A percentile compares a stretch with the other conserved stretches of the same genome.
These are phyloP conservation scores for Yamadazyma triangularis DNA, from an alignment of 1,139 yeast species.

Conservation along the genomic window DNA sequence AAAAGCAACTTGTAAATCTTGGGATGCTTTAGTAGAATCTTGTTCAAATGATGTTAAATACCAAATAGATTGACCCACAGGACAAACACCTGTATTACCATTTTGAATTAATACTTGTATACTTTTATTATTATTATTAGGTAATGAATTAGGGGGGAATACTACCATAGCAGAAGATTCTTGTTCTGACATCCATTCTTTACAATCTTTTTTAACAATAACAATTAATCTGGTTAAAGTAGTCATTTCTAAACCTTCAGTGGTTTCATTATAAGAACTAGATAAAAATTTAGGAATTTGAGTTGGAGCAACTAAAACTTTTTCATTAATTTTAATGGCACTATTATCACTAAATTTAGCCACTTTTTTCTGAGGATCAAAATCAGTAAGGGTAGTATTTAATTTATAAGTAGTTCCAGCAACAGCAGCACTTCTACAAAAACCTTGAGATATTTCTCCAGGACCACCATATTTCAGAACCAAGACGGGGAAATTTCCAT, in stretches of 20 bases:
- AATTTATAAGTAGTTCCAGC: constrained; percentile 94
- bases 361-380: constrained; percentile 58
- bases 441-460: constrained; percentile 94
- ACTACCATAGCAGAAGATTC: constrained; percentile 86
- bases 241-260: constrained; percentile 34
- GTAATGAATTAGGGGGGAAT: constrained; percentile 84
- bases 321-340: constrained; percentile 68
- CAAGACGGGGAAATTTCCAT: constrained; percentile 91
- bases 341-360: constrained; percentile 80
- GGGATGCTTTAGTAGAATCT: constrained; percentile 61
- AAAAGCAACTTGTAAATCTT: constrained; percentile 77
- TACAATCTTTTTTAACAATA: constrained; percentile 80
- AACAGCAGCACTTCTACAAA: constrained; percentile 96
- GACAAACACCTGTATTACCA: constrained; percentile 86
- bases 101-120: constrained; percentile 88
- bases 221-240: constrained; percentile 74
- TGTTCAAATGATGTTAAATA: constrained; percentile 76
- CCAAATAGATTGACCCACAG: constrained; percentile 88
- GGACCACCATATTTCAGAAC: constrained; percentile 94
- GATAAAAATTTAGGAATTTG: constrained; percentile 54
- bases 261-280: constrained; percentile 27
- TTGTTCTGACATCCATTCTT: constrained; percentile 84
- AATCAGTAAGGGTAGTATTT: constrained; percentile 58
- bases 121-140: constrained; percentile 61
- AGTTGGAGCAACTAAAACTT: constrained; percentile 66